phyloP scores from a whole-genome alignment of 1,139 yeast species.

The Pichia sp. region DNA sequence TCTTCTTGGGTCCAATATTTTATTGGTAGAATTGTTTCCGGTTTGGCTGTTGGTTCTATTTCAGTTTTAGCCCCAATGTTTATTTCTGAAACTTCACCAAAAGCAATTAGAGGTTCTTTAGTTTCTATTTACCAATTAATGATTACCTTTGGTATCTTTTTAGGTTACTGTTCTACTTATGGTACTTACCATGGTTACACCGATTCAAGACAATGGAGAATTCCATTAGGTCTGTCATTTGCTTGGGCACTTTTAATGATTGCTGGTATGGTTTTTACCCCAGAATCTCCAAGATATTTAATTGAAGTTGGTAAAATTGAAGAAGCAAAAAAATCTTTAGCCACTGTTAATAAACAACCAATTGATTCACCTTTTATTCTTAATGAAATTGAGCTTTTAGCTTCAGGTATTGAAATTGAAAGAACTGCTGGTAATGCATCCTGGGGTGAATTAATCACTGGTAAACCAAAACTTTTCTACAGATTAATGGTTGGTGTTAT shows the following conservation, averaged over 20 bases:
- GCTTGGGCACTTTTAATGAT: slow-evolving; percentile 41
- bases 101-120: slow-evolving; percentile 62
- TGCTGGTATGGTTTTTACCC: slow-evolving; percentile 59
- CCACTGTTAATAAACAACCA: slow-evolving; percentile 57
- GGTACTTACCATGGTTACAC: slow-evolving; percentile 45
- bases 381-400: slow-evolving; percentile 53
- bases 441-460: slow-evolving; percentile 60
- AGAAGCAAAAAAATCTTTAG: slow-evolving; percentile 55
- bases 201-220: slow-evolving; percentile 58
- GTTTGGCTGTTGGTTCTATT: slow-evolving; percentile 61
- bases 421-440: slow-evolving; percentile 58
- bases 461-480: slow-evolving; percentile 60
- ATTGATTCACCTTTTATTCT: slow-evolving; percentile 53
- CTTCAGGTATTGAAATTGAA: slow-evolving; percentile 60
- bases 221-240: slow-evolving; percentile 53
- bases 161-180: slow-evolving; percentile 59
- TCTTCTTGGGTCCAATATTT: slow-evolving; percentile 46
- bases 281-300: slow-evolving; percentile 75
- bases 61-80: slow-evolving; percentile 60
- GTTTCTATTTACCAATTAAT: slow-evolving; percentile 63
- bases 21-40: slow-evolving; percentile 62
- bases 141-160: slow-evolving; percentile 57
- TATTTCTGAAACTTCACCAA: slow-evolving; percentile 63
- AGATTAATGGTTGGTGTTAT: slow-evolving; percentile 61
- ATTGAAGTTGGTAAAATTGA: slow-evolving; percentile 48